A percentile compares a stretch with the other conserved stretches of the same genome.
Evolutionary conservation across 2,329 filamentous ascomycete species (phyloP).

Genomic region (Phaeosphaeria sp.): DNA sequence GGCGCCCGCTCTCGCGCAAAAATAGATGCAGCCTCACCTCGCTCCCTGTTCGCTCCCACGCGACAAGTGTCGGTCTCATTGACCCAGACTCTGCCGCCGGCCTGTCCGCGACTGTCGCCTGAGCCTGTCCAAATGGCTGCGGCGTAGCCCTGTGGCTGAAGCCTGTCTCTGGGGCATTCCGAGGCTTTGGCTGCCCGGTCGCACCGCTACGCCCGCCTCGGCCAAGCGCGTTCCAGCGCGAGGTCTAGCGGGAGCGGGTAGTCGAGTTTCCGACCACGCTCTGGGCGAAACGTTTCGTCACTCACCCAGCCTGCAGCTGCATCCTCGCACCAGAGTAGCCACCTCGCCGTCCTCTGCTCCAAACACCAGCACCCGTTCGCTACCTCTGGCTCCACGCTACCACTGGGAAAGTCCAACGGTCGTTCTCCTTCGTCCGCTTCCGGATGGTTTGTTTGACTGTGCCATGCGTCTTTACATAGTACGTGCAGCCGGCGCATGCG

Average conservation of each 20-base stretch:
- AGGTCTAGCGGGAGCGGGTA: slow-evolving; percentile 26
- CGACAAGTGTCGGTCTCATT: slow-evolving; percentile 4
- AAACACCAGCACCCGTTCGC: slow-evolving; percentile 13
- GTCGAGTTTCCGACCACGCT: slow-evolving; percentile 20
- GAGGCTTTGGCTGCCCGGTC: slow-evolving; percentile 18
- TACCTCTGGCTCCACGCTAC: slow-evolving; percentile 9
- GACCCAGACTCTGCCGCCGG: slow-evolving; percentile 11
- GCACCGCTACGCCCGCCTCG: neutral
- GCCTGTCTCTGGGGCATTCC: slow-evolving; percentile 8
- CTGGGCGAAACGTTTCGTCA: slow-evolving; percentile 11
- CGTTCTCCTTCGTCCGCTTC: slow-evolving; percentile 12
- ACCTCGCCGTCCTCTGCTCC: slow-evolving; percentile 29
- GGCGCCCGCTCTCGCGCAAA: slow-evolving; percentile 2
- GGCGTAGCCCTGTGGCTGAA: slow-evolving; percentile 21
- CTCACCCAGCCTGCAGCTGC: slow-evolving; percentile 18
- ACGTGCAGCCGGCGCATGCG: neutral
- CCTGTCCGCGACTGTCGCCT: slow-evolving; percentile 15
- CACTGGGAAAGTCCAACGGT: slow-evolving; percentile 28
- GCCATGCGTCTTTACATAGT: neutral
- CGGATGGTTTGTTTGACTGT: neutral
- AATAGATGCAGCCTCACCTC: slow-evolving; percentile 6
- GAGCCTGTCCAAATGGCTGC: slow-evolving; percentile 17
- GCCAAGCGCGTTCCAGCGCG: slow-evolving; percentile 10
- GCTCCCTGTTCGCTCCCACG: slow-evolving; percentile 4
- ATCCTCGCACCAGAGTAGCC: slow-evolving; percentile 25